Conservation (phyloP, 192 early-diverging fungal genomes). For the Rhizophagus clarus region DNA sequence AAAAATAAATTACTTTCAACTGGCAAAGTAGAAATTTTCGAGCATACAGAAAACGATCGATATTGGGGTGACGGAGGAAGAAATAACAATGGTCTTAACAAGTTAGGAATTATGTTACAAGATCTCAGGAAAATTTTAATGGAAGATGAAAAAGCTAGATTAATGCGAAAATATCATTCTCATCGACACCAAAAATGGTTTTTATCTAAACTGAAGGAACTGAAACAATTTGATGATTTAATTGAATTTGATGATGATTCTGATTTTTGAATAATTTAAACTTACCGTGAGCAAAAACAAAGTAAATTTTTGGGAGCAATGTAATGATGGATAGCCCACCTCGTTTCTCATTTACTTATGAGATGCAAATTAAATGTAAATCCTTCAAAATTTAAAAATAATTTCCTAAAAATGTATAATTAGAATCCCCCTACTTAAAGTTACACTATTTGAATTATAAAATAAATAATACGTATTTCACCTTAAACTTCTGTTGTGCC, state of each 20-base stretch:
- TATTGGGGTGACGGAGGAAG: slow-evolving; percentile 48
- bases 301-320: too few species aligned
- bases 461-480: too few species aligned
- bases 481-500: too few species aligned
- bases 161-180: background rate
- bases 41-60: slow-evolving; percentile 44
- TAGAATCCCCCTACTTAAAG: too few species aligned
- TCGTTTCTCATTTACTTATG: too few species aligned
- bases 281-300: too few species aligned
- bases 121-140: slow-evolving; percentile 32
- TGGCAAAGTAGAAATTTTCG: slow-evolving; percentile 25
- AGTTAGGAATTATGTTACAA: slow-evolving; percentile 38
- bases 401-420: too few species aligned
- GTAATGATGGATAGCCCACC: too few species aligned
- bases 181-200: background rate
- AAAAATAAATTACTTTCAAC: slow-evolving; percentile 38
- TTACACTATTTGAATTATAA: too few species aligned
- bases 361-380: too few species aligned
- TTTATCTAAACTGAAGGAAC: background rate
- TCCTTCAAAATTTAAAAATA: too few species aligned
- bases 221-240: background rate
- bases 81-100: slow-evolving; percentile 39
- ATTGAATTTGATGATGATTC: background rate
- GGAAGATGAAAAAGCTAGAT: background rate
- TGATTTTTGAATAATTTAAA: too few species aligned